Percentiles rank a stretch among this genome's conserved stretches.
Conservation (phyloP, 2,329 filamentous ascomycete species). For the Penicillium sp. region DNA sequence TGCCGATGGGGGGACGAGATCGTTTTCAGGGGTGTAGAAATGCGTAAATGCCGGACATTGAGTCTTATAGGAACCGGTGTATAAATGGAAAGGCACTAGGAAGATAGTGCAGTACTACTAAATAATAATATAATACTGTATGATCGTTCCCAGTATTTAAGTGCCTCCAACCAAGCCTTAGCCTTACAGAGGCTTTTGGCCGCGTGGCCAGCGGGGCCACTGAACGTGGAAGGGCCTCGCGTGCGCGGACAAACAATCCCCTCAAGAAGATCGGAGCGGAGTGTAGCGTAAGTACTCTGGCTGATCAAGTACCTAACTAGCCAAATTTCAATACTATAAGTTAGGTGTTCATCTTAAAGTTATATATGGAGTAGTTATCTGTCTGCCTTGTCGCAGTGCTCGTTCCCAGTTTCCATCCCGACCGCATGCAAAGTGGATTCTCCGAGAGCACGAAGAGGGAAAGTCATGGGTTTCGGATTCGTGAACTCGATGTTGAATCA, state of each 20-base stretch:
- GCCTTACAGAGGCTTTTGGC: not conserved
- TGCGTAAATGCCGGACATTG: not conserved
- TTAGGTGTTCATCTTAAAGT: no score
- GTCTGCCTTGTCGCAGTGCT: not conserved
- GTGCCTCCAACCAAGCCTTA: not conserved
- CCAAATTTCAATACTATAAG: no score
- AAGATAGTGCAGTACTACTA: not conserved
- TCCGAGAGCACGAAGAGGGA: not conserved
- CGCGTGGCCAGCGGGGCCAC: constrained; percentile 14
- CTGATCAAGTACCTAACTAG: not conserved
- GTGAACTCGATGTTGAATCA: not conserved
- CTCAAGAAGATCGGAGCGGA: not conserved
- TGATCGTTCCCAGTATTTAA: not conserved
- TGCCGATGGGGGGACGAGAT: not conserved
- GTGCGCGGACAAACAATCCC: not conserved
- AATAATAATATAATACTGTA: not conserved
- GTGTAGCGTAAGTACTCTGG: not conserved
- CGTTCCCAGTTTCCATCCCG: not conserved
- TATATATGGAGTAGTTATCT: no score
- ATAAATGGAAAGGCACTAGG: not conserved
- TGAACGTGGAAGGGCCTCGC: constrained; percentile 21
- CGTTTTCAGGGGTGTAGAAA: not conserved
- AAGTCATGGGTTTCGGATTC: not conserved
- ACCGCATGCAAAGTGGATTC: not conserved
- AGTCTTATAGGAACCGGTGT: not conserved